Evolutionary conservation across 805 yeast genomes (phyloP), one percentile per base, ranked within the genome.

Genomic region (Komagataella pseudopastoris): DNA sequence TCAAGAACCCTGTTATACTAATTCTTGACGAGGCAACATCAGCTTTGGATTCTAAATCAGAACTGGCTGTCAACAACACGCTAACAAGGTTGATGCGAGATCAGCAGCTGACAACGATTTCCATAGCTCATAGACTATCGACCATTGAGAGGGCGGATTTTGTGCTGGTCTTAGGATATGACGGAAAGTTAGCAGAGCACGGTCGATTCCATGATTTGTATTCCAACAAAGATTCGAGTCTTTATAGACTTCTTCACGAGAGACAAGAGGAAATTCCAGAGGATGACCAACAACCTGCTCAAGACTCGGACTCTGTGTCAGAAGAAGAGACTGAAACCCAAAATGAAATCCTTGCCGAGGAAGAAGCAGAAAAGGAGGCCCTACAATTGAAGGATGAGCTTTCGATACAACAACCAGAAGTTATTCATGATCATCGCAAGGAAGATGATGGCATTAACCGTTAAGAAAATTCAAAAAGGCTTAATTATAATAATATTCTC

Each of bases 21-120:
- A 80, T 91, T 43, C 68, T 91, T 54, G 98, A 91, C 64, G 98
- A 91, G 63, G 96, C 97, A 6, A 91, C 98, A 0, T 87, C 96
- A 45, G 98, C 97, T 0, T 71, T 91, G 45, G 98, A 91, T 60
- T 78, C 93, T 30, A 88, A 85, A 52, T 83, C 90, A 60, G 98
- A 91, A 62, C 81, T 83, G 56, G 77, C 86, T 6, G 95, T 91
- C 45, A 89, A 90, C 64, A 76, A 75, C 50, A 88, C 95, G 6
- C 68, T 90, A 53, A 66, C 73, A 18, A 67, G 73, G 48, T 71
- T 91, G 53, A 74, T 77, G 64, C 60, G 67, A 23, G 74, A 78
- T 46, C 78, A 83, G 43, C 68, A 78, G 14, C 86, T 96, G 18
- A 80, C 90, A 3, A 75, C 85, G 4, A 85, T 91, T 45, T 85